Evolutionary conservation across 768 basidiomycete genomes (phyloP).

Genomic region (Myochromella boudieri): DNA sequence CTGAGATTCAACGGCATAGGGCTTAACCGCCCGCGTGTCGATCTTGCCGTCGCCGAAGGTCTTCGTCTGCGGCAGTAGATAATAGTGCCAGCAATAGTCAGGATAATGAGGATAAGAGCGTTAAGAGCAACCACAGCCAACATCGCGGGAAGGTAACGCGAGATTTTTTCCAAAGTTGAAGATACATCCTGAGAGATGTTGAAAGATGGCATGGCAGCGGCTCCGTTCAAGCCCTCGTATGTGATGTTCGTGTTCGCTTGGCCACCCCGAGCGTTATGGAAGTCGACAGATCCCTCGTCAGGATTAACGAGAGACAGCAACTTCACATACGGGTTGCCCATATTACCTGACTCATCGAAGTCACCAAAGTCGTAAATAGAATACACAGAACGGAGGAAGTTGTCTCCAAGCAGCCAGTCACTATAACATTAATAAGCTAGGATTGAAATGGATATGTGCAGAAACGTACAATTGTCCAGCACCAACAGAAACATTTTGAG

Average conservation of each 20-base stretch:
- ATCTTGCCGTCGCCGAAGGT: constrained; percentile 26
- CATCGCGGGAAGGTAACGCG: constrained; percentile 68
- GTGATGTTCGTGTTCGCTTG: constrained; percentile 65
- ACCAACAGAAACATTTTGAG: constrained; percentile 56
- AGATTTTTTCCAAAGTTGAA: constrained; percentile 60
- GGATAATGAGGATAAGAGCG: constrained; percentile 61
- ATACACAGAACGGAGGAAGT: constrained; percentile 80
- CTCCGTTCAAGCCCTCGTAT: constrained; percentile 52
- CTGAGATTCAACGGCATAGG: constrained; percentile 58
- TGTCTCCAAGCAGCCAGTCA: constrained; percentile 84
- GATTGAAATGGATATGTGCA: constrained; percentile 3
- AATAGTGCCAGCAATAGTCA: constrained; percentile 53
- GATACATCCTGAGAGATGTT: constrained; percentile 59
- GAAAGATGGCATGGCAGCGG: constrained; percentile 42
- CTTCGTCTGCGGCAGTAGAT: constrained; percentile 51
- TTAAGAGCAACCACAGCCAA: constrained; percentile 78
- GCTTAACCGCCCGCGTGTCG: constrained; percentile 45
- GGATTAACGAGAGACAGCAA: constrained; percentile 71
- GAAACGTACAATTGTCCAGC: constrained; percentile 63
- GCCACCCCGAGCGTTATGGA: constrained; percentile 68
- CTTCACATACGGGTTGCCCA: constrained; percentile 80
- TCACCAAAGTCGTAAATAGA: constrained; percentile 86
- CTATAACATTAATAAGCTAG: constrained; percentile 32
- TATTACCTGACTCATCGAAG: constrained; percentile 58
- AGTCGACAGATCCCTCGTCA: constrained; percentile 67